Base-by-base conservation (phyloP, 78 protist genomes). In the Dictyostelium firmibasis region DNA sequence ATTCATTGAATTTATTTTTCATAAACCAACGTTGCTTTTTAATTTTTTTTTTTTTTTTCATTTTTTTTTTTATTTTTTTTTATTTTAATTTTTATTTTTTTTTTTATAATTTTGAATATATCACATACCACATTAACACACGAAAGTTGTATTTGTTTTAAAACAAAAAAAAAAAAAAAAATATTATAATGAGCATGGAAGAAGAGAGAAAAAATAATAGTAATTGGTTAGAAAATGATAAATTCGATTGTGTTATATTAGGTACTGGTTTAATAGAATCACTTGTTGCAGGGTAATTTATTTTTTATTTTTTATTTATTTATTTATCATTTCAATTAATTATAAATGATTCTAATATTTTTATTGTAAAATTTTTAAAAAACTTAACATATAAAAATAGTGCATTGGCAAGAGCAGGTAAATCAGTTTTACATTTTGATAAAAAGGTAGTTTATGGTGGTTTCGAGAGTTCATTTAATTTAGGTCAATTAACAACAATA, bases 361-460 rank as follows among this genome's bases (percentile, higher is more conserved):
- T 76, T 76, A 13, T n/a, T n/a, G n/a, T n/a, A 13, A 1, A 41
- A 25, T 33, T 14, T 20, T n/a, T 50, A 53, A 60, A 2, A 36
- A 29, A 47, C 16, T 0, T 16, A 50, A 50, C n/a, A 7, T 50
- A 86, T 0, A 50, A 50, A 50, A 43, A 7, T 50, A 86, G 93
- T 60, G 92, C 96, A 23, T 70, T 82, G 20, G 41, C 97, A 33
- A 93, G 96, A 78, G 88, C 47, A 33, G 96, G 97, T 27, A 78
- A 86, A 41, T 27, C 53, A 5, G 97, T 96, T 44, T 83, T 96
- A 25, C 97, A 96, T 91, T 44, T 93, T 27, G 97, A 96, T 78
- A 69, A 78, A 35, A 96, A 94, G 3, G 10, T 14, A 64, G n/a
- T 50, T 76, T 96, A 96, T 81, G 97, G 97, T 62, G 95, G 84